Percentiles rank a stretch among this genome's conserved stretches.
Evolutionary conservation across 2,329 filamentous ascomycete species (phyloP).

Genomic region (Trichoderma koningii): DNA sequence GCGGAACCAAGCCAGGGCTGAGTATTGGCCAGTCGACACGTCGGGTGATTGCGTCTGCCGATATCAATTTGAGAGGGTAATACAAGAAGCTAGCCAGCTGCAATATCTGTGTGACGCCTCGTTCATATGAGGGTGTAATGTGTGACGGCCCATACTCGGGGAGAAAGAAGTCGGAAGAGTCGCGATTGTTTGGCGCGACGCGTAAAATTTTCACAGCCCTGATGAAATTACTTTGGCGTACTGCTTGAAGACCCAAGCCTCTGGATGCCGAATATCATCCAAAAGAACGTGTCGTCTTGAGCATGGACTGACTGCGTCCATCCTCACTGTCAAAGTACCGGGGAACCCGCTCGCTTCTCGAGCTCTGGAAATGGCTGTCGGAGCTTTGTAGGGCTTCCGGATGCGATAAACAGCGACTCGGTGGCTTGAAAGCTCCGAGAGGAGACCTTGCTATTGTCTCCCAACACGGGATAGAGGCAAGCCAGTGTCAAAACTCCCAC

Average conservation of each 20-base stretch:
- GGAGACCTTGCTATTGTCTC: background rate
- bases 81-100: background rate
- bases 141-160: too few relatives aligned
- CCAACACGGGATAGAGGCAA: background rate
- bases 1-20: background rate
- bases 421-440: slow-evolving; percentile 18
- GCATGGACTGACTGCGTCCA: background rate
- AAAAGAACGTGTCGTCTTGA: too few relatives aligned
- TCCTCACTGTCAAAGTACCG: background rate
- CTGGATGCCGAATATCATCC: too few relatives aligned
- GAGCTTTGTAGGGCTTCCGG: background rate
- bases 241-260: too few relatives aligned
- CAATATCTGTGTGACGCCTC: background rate
- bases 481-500: background rate
- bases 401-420: slow-evolving; percentile 10
- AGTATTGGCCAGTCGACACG: background rate
- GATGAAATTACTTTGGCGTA: too few relatives aligned
- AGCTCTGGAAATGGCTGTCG: background rate
- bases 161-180: too few relatives aligned
- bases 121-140: background rate
- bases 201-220: too few relatives aligned
- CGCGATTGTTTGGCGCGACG: too few relatives aligned
- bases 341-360: background rate
- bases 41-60: background rate
- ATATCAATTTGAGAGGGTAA: background rate